Percentiles rank a stretch among this genome's conserved stretches.
Conservation (phyloP, 768 basidiomycete genomes). For the Phlebiopsis gigantea region DNA sequence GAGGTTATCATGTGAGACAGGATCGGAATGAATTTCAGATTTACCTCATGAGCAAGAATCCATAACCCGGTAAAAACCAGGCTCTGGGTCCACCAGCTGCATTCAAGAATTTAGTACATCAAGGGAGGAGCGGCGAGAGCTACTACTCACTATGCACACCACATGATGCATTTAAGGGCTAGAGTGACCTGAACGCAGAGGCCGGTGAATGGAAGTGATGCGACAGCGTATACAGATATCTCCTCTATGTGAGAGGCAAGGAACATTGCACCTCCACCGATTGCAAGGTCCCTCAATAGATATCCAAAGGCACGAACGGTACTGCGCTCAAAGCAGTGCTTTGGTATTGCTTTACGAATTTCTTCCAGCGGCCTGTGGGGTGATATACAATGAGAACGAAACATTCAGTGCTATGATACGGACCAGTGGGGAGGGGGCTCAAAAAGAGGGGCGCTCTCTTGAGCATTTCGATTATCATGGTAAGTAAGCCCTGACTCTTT, state of each 20-base stretch:
- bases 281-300: background rate
- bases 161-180: background rate
- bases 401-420: too few species aligned
- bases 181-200: too few species aligned
- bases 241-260: background rate
- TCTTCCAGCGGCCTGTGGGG: conserved; percentile 1
- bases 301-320: background rate
- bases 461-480: too few species aligned
- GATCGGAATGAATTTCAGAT: background rate
- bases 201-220: background rate
- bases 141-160: background rate
- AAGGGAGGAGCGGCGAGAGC: too few species aligned
- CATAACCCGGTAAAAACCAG: background rate
- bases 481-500: too few species aligned
- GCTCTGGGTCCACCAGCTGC: background rate
- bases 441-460: too few species aligned
- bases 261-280: background rate
- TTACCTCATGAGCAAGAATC: background rate
- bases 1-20: background rate
- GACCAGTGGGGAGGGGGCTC: too few species aligned
- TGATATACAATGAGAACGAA: too few species aligned
- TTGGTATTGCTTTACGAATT: background rate
- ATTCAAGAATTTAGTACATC: too few species aligned
- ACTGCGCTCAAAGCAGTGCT: background rate
- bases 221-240: background rate